Base-by-base conservation (phyloP, 768 basidiomycete species). In the Leccinum pellstonianum region DNA sequence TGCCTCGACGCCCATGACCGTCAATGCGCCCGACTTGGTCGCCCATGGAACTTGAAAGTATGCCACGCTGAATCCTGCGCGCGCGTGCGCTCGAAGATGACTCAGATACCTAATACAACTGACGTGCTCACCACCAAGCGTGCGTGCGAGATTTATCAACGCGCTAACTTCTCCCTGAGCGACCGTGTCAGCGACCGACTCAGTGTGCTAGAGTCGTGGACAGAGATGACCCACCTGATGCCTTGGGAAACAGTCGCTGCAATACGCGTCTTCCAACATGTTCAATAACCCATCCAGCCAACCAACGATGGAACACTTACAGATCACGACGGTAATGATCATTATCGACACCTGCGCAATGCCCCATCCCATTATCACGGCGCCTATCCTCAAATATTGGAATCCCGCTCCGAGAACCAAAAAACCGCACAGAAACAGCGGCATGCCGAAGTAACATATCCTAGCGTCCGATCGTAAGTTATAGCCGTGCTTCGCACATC, bases 331-430 rank as follows among this genome's bases (percentile, higher is more conserved):
- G 0, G 79, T 80, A 50, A 73, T 74, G 62, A 80, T 57, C 68
- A 79, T 71, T 29, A 76, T 66, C 0, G 73, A 67, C 4, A 71
- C 54, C 59, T 74, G 70, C 0, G 77, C 79, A 46, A 81, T 70
- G 2, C 77, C 79, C 80, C 80, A 81, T 0, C 80, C 80, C 33
- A 81, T 58, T 7, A 81, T 66, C 35, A 79, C 47, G 1, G 70
- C 71, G 2, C 58, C 61, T 11, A 72, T 61, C 6, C 67, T 63
- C 31, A 77, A 57, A n/a, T 70, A 61, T 56, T 79, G 69, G 31
- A 80, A 62, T 2, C 75, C 75, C 11, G 72, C 75, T 23, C 80
- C 80, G 4, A 81, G 70, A 2, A 75, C 64, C 41, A 79, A 65
- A 61, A 79, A 79, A 17, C 80, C 80, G 5, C 66, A 72, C 51